Evolutionary conservation across 768 basidiomycete genomes (phyloP), one percentile per base, ranked within the genome.

Genomic region (Lanmaoa rubissima): DNA sequence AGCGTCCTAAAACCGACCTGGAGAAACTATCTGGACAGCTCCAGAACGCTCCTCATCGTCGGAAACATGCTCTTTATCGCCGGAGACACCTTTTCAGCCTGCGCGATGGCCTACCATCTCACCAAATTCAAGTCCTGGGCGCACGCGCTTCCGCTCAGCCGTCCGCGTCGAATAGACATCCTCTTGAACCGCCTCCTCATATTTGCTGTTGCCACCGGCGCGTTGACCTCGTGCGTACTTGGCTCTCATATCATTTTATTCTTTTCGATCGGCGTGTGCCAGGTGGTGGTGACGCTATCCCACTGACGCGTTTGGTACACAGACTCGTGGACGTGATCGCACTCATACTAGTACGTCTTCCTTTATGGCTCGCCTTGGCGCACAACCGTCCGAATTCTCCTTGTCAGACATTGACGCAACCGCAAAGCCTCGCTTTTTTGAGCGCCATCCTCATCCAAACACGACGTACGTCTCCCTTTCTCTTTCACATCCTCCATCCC

Each of bases 261-360:
- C 19, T n/a, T 39, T 17, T 40, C 2, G 36, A 13, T 39, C 13
- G 26, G 17, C 1, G 21, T 2, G 19, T 12, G 13, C 32, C 7
- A 6, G 26, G 26, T 28, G 26, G 53, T 6, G 17, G 24, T 13
- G 36, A 26, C 5, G 40, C 19, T 3, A 13, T 26, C 24, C 4
- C 9, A 10, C 55, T 57, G 40, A 61, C 42, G 21, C 14, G 1
- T 16, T 31, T 11, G 5, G 14, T 5, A 5, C 36, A 50, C 28
- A 70, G 69, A 4, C 24, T 70, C 36, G 54, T 70, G 17, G 69
- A 71, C 46, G 36, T 69, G 21, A 43, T 71, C 26, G 63, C 69
- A 2, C 65, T 70, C 38, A 16, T 65, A 10, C 32, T 70, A 19
- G 69, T 70, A 39, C 32, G 67, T 50, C 34, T 11, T 31, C 42